These are phyloP conservation scores for Annona squamosa DNA, from an alignment of 164 flowering plant species.

Conservation along the genomic window DNA sequence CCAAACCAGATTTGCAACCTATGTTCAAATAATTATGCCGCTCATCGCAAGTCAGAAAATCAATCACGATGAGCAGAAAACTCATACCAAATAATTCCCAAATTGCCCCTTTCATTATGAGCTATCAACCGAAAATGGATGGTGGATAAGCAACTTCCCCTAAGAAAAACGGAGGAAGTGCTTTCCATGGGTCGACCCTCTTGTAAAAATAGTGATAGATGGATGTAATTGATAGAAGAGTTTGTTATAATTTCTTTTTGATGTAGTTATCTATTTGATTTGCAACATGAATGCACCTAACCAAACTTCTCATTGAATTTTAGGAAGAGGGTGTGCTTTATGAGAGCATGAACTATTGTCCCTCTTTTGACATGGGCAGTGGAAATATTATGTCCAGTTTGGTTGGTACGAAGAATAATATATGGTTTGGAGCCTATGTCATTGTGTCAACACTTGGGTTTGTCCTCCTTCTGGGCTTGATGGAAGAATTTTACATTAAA, in stretches of 20 bases:
- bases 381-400: slow-evolving; percentile 53
- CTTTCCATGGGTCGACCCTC: too few relatives aligned
- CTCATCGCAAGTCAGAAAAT: too few relatives aligned
- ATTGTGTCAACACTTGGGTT: slow-evolving; percentile 56
- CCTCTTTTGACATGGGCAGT: slow-evolving; percentile 25
- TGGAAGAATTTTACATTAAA: slow-evolving; percentile 46
- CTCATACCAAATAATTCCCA: too few relatives aligned
- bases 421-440: slow-evolving; percentile 69
- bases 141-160: too few relatives aligned
- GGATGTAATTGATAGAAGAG: not conserved
- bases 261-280: not conserved
- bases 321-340: slow-evolving; percentile 63
- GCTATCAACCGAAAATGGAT: too few relatives aligned
- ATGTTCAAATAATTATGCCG: too few relatives aligned
- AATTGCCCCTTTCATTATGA: too few relatives aligned
- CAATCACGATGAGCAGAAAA: too few relatives aligned
- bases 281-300: not conserved
- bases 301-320: slow-evolving; percentile 6
- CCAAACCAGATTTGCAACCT: too few relatives aligned
- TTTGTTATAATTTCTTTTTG: not conserved
- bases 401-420: slow-evolving; percentile 74
- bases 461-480: slow-evolving; percentile 31
- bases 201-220: not conserved
- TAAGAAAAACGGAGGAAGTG: too few relatives aligned
- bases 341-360: slow-evolving; percentile 16